Base-by-base conservation (phyloP, 2,329 filamentous ascomycete genomes). In the Fusarium redolens region DNA sequence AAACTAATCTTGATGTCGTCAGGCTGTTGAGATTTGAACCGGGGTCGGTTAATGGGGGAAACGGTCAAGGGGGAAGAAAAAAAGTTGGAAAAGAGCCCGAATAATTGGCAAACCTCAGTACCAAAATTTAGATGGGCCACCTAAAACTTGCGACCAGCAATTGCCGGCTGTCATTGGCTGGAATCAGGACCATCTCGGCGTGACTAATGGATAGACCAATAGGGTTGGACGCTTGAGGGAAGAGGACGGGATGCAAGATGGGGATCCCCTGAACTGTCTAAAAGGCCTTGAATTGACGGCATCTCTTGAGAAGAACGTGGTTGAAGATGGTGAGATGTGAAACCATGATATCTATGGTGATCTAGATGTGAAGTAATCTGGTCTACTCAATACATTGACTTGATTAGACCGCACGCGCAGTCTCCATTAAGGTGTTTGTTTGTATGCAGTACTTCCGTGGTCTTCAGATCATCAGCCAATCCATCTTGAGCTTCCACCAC, bases 191-290 rank as follows among this genome's bases (percentile, higher is more conserved):
- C 38, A 20, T 56, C 40, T 60, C 18, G 28, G 31, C 10, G 56
- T 47, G 54, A 40, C 25, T 45, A 30, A 28, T 20, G 51, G 33
- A 38, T 50, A 20, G 41, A 20, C 65, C 70, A 73, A 73, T 73
- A 48, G 43, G 48, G 33, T 14, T 50, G 17, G 13, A 30, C 28
- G 44, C 8, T 15, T 33, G 35, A 54, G 22, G 47, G 37, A 50
- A 51, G 35, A 55, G 50, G 40, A 58, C 31, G 41, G 57, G 51
- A 70, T 73, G 71, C 56, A 63, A 69, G 54, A 66, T 67, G 66
- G 55, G 33, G 51, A 61, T 61, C 62, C 52, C 37, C 65, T 59
- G 50, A 58, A 52, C 37, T 67, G 37, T 31, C 41, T 59, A 51
- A 69, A 68, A 47, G 48, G 31, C 33, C 33, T 55, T 45, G 48